Base-by-base conservation (phyloP, 148 eudicot genomes). In the Rhododendron molle region DNA sequence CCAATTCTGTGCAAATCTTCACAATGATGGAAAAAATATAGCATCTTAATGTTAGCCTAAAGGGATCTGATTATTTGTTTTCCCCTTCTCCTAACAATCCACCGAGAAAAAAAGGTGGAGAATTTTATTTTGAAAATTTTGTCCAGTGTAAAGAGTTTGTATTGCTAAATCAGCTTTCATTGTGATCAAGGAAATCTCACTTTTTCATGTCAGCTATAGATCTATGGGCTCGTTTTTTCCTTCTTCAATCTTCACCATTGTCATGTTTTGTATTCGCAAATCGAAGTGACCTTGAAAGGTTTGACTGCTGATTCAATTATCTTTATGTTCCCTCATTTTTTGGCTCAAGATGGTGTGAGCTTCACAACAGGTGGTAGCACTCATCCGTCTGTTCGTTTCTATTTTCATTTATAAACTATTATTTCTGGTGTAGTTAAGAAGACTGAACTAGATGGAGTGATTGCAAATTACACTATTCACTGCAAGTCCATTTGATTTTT, bases 1-100 rank as follows among this genome's bases (percentile, higher is more conserved):
- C 95, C 95, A 14, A 78, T 97, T 89, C 43, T 95, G 9, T 77
- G 86, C 81, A 78, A 84, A 76, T 81, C 88, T 86, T 87, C 77
- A 18, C 36, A 78, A 5, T 73, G 58, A 88, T 50, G 67, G 36
- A 77, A 81, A 50, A 38, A 56, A 13, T 13, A 13, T 46, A n/a
- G 50, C 73, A 16, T 79, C 11, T 81, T 46, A 52, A 62, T 21
- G 67, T 36, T 44, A 18, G 18, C 34, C 30, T 54, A 82, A 18
- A 62, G 36, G 49, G 32, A 38, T 58, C 49, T 81, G 47, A 36
- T 44, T n/a, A 34, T 30, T 73, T 73, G n/a, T 82, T 65, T 65
- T 34, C 58, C 52, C 65, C 4, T 30, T n/a, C 13, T 44, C n/a
- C 46, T 78, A 44, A 38, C 32, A 78, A 78, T 78, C 20, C 32